Evolutionary conservation across 148 eudicot genomes (phyloP).

Genomic region (Amaranthus palmeri): DNA sequence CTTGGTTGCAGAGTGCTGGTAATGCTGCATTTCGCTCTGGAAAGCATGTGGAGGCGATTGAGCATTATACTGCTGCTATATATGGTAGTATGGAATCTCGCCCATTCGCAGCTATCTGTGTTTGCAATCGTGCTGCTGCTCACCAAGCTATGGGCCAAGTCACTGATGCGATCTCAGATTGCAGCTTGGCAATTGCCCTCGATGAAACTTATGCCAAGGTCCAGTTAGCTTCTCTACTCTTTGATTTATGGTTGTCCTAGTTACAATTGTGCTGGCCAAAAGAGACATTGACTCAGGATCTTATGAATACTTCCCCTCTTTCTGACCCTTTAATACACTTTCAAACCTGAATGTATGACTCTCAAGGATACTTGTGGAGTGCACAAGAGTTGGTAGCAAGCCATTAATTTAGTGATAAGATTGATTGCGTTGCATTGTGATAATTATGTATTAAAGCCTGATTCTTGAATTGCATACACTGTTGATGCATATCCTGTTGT

Average conservation of each 20-base stretch:
- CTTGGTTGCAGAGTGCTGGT: constrained; percentile 60
- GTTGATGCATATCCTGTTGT: too few relatives aligned
- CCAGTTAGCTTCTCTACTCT: constrained; percentile 6
- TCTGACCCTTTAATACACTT: background rate
- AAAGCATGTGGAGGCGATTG: constrained; percentile 77
- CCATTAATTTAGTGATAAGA: background rate
- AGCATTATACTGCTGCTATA: constrained; percentile 75
- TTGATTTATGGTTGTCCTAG: background rate
- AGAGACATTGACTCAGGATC: background rate
- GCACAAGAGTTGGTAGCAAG: background rate
- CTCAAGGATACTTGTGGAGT: background rate
- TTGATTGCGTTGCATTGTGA: background rate
- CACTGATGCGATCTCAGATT: constrained; percentile 89
- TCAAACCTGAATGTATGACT: background rate
- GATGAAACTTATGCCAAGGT: constrained; percentile 76
- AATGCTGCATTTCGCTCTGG: constrained; percentile 77
- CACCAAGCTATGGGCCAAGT: constrained; percentile 74
- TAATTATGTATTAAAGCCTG: background rate
- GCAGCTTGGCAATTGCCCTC: constrained; percentile 84
- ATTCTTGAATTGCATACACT: background rate
- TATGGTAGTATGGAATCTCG: constrained; percentile 61
- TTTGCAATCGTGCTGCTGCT: constrained; percentile 92
- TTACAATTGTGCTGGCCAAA: background rate
- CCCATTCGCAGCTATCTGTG: constrained; percentile 88
- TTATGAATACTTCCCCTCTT: background rate